phyloP scores from a whole-genome alignment of 179 eudicot species.

The Beta corolliflora region DNA sequence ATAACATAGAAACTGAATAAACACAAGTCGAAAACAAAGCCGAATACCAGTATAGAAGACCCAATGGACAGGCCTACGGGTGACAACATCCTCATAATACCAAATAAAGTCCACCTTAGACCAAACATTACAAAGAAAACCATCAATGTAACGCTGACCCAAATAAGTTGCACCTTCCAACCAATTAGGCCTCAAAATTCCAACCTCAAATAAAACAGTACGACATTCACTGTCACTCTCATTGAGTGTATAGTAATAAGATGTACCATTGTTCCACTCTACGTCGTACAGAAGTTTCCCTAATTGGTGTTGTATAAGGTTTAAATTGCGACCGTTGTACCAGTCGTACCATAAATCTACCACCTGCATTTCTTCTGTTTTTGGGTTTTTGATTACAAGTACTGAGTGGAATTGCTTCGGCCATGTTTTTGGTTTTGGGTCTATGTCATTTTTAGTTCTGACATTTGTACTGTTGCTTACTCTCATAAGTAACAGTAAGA shows the following conservation, averaged over 20 bases:
- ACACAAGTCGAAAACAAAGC: background rate
- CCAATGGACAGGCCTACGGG: constrained; percentile 76
- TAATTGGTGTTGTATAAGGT: constrained; percentile 70
- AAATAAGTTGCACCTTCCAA: constrained; percentile 65
- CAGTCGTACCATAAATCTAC: constrained; percentile 75
- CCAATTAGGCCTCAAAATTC: constrained; percentile 75
- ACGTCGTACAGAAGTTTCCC: constrained; percentile 56
- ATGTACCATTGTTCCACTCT: constrained; percentile 75
- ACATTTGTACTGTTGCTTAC: no score
- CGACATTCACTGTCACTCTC: constrained; percentile 41
- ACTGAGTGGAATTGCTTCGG: constrained; percentile 78
- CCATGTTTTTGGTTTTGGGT: constrained; percentile 62
- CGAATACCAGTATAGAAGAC: constrained; percentile 56
- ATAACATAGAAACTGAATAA: background rate
- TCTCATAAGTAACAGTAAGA: background rate
- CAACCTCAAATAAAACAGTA: constrained; percentile 47
- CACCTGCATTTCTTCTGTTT: constrained; percentile 36
- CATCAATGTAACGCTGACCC: constrained; percentile 54
- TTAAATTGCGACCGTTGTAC: constrained; percentile 78
- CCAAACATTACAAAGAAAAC: constrained; percentile 78
- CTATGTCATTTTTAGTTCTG: background rate
- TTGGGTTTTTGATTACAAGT: constrained; percentile 46
- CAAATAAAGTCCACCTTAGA: constrained; percentile 64
- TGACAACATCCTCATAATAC: constrained; percentile 73
- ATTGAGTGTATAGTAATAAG: constrained; percentile 54